A percentile compares a stretch with the other conserved stretches of the same genome.
These are phyloP conservation scores for Trichoderma asperellum DNA, from an alignment of 2,329 filamentous ascomycete species.

Conservation along the genomic window DNA sequence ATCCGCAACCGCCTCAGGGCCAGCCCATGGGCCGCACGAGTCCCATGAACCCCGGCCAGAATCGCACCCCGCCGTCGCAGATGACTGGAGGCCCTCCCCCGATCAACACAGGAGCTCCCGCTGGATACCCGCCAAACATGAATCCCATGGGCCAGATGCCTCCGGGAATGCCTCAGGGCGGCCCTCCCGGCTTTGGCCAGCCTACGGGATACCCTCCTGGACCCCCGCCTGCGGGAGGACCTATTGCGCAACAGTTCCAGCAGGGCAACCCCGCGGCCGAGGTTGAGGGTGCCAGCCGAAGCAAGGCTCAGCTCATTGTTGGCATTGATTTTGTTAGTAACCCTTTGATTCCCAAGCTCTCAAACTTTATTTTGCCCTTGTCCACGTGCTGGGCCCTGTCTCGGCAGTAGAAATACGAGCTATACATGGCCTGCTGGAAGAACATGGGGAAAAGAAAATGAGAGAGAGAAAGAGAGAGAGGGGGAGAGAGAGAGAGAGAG, in stretches of 20 bases:
- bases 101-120: constrained; percentile 66
- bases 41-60: constrained; percentile 53
- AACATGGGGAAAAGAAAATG: not conserved
- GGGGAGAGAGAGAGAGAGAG: not conserved
- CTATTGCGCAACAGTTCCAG: constrained; percentile 49
- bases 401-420: not conserved
- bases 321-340: constrained; percentile 92
- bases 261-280: constrained; percentile 63
- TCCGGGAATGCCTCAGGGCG: constrained; percentile 40
- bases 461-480: not conserved
- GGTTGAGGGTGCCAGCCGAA: constrained; percentile 84
- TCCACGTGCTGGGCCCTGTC: not conserved
- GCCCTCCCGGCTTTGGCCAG: constrained; percentile 40
- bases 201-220: constrained; percentile 54
- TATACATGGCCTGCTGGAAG: not conserved
- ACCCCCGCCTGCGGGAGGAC: constrained; percentile 43
- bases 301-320: constrained; percentile 96
- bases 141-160: constrained; percentile 48
- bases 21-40: constrained; percentile 57
- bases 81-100: constrained; percentile 68
- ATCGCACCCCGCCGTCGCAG: constrained; percentile 61
- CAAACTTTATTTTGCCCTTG: not conserved
- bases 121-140: constrained; percentile 64
- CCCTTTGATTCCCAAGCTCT: not conserved
- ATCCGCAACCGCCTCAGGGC: constrained; percentile 50